These are phyloP conservation scores for Musa acuminata DNA, from an alignment of 176 grass and related monocot species.

Conservation along the genomic window DNA sequence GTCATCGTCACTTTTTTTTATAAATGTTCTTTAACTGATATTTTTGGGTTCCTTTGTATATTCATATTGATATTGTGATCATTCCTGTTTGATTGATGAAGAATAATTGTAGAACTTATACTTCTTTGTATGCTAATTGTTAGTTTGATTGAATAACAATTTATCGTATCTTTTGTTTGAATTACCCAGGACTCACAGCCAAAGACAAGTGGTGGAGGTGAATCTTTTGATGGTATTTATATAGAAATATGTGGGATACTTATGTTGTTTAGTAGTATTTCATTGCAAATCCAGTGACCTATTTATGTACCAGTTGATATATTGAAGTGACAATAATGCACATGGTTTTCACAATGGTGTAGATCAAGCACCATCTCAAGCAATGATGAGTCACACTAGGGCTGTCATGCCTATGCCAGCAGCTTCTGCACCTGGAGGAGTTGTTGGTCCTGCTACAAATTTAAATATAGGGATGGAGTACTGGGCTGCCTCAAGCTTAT, in stretches of 20 bases:
- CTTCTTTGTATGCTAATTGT: neutral
- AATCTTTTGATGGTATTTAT: slow-evolving; percentile 58
- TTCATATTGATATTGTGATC: neutral
- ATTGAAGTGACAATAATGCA: slow-evolving; percentile 1
- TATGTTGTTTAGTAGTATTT: slow-evolving; percentile 17
- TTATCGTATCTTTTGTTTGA: slow-evolving; percentile 22
- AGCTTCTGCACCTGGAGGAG: slow-evolving; percentile 26
- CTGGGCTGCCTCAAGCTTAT: slow-evolving; percentile 44
- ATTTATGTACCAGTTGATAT: slow-evolving; percentile 30
- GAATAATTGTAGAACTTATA: neutral
- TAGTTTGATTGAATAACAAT: slow-evolving; percentile 5
- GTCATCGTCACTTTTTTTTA: too few relatives aligned
- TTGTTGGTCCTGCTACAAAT: slow-evolving; percentile 56
- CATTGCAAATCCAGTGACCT: neutral
- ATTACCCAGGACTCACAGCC: slow-evolving; percentile 42
- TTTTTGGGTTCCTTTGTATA: too few relatives aligned
- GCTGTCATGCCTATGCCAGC: slow-evolving; percentile 47
- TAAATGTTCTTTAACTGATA: too few relatives aligned
- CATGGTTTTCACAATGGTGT: slow-evolving; percentile 59
- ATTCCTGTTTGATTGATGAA: neutral
- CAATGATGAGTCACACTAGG: slow-evolving; percentile 45
- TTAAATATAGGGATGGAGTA: slow-evolving; percentile 91
- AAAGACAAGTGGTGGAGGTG: slow-evolving; percentile 52
- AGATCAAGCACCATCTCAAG: slow-evolving; percentile 32
- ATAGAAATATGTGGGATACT: neutral